These are phyloP conservation scores for Argentina anserina DNA, from an alignment of 306 rosid species.

Conservation along the genomic window DNA sequence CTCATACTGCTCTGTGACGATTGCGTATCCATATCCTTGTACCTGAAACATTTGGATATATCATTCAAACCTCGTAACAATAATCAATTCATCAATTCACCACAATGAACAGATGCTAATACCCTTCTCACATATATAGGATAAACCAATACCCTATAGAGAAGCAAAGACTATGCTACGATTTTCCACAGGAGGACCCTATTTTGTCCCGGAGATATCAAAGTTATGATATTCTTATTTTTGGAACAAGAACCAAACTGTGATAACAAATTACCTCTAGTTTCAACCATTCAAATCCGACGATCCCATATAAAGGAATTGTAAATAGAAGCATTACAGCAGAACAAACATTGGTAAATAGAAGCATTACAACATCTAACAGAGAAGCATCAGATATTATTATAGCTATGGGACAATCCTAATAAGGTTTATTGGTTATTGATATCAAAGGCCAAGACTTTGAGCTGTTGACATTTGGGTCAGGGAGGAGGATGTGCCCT, in stretches of 20 bases:
- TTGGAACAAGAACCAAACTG: not conserved
- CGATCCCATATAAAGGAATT: not conserved
- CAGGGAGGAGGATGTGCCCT: constrained; percentile 90
- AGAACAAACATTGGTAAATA: too few species aligned
- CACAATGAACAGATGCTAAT: too few species aligned
- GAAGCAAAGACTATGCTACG: too few species aligned
- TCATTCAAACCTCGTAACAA: too few species aligned
- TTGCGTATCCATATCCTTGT: too few species aligned
- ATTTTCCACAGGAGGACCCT: not conserved
- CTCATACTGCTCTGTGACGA: too few species aligned
- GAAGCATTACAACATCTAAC: too few species aligned
- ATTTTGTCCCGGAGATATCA: not conserved
- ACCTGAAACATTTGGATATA: too few species aligned
- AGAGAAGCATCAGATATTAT: not conserved
- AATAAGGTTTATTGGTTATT: constrained; percentile 44
- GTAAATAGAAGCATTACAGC: not conserved
- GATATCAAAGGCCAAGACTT: constrained; percentile 71
- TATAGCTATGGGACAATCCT: constrained; percentile 57
- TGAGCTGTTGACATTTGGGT: constrained; percentile 74
- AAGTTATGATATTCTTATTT: not conserved
- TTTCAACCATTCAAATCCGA: not conserved
- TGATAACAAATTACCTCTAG: not conserved
- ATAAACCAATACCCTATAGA: too few species aligned
- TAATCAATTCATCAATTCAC: too few species aligned
- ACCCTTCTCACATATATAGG: too few species aligned